Base-by-base conservation (phyloP, 2,329 filamentous ascomycete genomes). In the Aspergillus sp. region DNA sequence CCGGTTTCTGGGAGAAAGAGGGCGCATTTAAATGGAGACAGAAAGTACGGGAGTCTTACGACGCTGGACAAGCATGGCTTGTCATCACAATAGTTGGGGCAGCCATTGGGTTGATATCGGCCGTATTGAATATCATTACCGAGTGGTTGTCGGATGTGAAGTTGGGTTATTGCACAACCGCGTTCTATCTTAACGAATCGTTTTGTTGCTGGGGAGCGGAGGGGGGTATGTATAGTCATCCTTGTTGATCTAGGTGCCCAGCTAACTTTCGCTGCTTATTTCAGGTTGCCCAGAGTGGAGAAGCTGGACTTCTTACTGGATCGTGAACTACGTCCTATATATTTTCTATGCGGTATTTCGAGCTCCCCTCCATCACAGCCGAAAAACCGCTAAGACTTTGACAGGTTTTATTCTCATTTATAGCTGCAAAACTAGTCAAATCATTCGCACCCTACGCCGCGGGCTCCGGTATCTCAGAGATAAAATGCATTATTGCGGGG, bases 141-240 rank as follows among this genome's bases (percentile, higher is more conserved):
- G 95, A 99, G 76, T 99, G 95, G 93, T 80, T 99, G 61, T 89
- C 91, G 37, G 95, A 99, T 76, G 88, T 97, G 72, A 99, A 98
- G 79, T 81, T 93, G 70, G 95, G 95, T n/a, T 88, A 97, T 76
- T 99, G 95, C 80, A 89, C 87, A 12, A 97, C 93, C 8, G 93
- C 88, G 3, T 99, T 98, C 75, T 99, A 99, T 72, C 82, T 99
- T 57, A 99, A 99, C 75, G 91, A 98, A 81, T 89, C 86, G 73
- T 99, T 99, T 74, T 99, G 95, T 77, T 99, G 95, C 73, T 99
- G 93, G 92, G 95, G 95, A 39, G 90, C 95, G 56, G 92, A 97
- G 67, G 89, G 86, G 70, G 93, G 87, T 87, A 76, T 45, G 77
- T 48, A 17, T n/a, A 9, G 19, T 15, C 15, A 8, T 46, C 51